Evolutionary conservation across 1,139 yeast genomes (phyloP).

Genomic region (Yarrowia galli): DNA sequence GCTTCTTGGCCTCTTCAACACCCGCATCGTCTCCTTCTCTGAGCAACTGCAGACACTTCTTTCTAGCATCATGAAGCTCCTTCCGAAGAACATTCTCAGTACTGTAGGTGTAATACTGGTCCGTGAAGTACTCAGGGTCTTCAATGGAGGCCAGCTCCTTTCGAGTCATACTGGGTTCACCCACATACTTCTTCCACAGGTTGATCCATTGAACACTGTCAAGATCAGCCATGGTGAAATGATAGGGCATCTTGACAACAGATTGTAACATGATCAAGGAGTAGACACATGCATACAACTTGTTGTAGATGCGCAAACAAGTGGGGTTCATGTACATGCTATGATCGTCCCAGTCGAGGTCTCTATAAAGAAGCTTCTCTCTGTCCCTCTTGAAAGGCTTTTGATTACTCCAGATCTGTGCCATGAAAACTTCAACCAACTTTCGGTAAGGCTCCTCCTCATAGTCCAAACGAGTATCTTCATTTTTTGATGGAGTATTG

Average conservation of each 20-base stretch:
- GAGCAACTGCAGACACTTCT: neutral
- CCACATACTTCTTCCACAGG: slow-evolving; percentile 2
- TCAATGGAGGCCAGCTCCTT: neutral
- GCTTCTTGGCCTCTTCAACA: neutral
- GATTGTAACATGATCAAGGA: slow-evolving; percentile 6
- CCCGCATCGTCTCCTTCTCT: neutral
- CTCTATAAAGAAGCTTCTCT: neutral
- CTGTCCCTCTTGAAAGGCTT: neutral
- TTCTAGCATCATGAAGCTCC: neutral
- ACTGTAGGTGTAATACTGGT: slow-evolving; percentile 6
- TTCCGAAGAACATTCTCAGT: neutral
- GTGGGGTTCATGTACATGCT: neutral
- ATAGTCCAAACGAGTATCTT: neutral
- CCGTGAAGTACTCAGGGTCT: neutral
- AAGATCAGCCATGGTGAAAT: slow-evolving; percentile 2
- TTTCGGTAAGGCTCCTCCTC: neutral
- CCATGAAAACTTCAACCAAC: neutral
- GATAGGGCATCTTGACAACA: slow-evolving; percentile 1
- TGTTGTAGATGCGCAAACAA: slow-evolving; percentile 14
- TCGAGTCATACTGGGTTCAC: neutral
- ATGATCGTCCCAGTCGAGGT: neutral
- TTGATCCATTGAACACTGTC: neutral
- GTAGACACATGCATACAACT: slow-evolving; percentile 14
- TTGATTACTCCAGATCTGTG: neutral
- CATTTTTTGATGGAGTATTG: neutral